Evolutionary conservation across 352 stramenopile species (phyloP), one percentile per base, ranked within the genome.

Genomic region (Globisporangium carolinianum): DNA sequence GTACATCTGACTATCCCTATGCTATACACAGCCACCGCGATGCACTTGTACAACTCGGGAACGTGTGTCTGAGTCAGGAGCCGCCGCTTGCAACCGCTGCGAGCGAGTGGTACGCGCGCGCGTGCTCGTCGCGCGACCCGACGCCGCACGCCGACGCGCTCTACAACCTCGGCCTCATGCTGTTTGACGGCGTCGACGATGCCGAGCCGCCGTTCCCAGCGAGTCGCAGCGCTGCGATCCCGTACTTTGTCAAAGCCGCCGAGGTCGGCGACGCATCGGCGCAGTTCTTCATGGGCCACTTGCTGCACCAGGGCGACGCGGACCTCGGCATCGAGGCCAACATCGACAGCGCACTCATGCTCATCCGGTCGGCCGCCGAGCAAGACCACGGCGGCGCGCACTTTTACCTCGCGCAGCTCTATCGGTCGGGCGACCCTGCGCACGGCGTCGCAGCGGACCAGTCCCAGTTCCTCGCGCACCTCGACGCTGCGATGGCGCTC

Each of bases 321-420:
- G 79, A 88, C 15, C 65, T 90, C 36, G 74, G 62, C 35, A 89
- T 94, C 46, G 62, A 79, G 37, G 60, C 80, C 3, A 87, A 87
- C 62, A 64, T 81, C 14, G 67, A 43, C 32, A 94, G 81, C 56
- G 80, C 69, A 32, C 57, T 87, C 10, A 87, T 90, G 76, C 75
- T 95, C 46, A 72, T 96, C 46, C 73, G 94, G 61, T 83, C 73
- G 60, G 84, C 83, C 11, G 84, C 76, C 4, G 75, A 73, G 24
- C 79, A 79, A 46, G 76, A 67, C n/a, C 85, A 96, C 61, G 73
- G 69, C 7, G 78, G 83, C 11, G 83, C 87, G 58, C 67, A 83
- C 18, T 93, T 80, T 58, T 96, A 94, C 57, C 65, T 96, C 12
- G 83, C 85, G 36, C 83, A 93, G 73, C 72, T 96, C n/a, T 91